Percentiles rank a stretch among this genome's conserved stretches.
Evolutionary conservation across 2,329 filamentous ascomycete genomes (phyloP).

Genomic region (Colletotrichum theobromicola): DNA sequence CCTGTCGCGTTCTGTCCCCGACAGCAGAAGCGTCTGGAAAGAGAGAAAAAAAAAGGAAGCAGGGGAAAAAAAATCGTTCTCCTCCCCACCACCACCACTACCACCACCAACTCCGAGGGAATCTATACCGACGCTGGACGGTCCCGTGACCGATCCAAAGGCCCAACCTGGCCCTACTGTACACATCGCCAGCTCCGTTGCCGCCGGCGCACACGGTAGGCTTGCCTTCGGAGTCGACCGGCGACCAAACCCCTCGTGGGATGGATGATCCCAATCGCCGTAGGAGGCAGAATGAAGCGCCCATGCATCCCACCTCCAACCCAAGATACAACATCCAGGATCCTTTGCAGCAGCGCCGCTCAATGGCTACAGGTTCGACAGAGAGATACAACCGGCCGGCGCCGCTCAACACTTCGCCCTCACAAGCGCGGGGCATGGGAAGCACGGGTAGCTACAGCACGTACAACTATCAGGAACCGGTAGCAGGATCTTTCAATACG

Average conservation of each 20-base stretch:
- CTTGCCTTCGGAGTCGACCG: constrained; percentile 61
- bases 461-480: constrained; percentile 61
- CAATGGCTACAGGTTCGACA: constrained; percentile 35
- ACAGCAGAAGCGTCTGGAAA: neutral
- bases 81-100: neutral
- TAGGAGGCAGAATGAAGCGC: constrained; percentile 77
- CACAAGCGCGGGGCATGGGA: constrained; percentile 56
- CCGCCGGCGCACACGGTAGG: constrained; percentile 70
- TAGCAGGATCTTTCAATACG: constrained; percentile 56
- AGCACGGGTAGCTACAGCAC: constrained; percentile 58
- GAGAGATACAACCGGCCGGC: constrained; percentile 54
- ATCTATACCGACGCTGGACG: constrained; percentile 9
- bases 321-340: constrained; percentile 58
- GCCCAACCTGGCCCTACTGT: constrained; percentile 68
- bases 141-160: constrained; percentile 36
- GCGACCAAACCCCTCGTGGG: constrained; percentile 59
- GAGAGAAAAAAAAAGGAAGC: neutral
- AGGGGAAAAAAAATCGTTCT: neutral
- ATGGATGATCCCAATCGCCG: constrained; percentile 82
- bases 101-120: neutral
- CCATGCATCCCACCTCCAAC: constrained; percentile 65
- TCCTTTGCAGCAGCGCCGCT: constrained; percentile 49
- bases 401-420: constrained; percentile 54
- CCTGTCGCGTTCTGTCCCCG: neutral
- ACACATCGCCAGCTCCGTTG: constrained; percentile 67